Evolutionary conservation across 495 filamentous ascomycete genomes (phyloP).

Genomic region (Podospora pseudoanserina): DNA sequence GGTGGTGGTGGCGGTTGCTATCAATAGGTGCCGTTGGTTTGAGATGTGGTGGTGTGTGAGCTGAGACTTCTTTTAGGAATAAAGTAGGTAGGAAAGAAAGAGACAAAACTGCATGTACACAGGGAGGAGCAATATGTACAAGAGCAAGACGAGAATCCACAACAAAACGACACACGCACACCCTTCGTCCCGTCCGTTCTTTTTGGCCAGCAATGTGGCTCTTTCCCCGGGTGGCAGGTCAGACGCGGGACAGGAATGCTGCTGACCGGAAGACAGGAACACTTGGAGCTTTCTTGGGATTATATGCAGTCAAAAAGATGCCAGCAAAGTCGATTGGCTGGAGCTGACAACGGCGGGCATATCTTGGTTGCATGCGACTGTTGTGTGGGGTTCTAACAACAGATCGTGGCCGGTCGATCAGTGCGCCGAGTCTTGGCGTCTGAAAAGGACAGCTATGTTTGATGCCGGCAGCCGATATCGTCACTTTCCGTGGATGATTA

Average conservation of each 20-base stretch:
- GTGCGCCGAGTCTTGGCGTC: constrained; percentile 3
- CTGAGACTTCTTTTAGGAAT: neutral
- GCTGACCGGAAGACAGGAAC: neutral
- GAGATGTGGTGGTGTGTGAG: neutral
- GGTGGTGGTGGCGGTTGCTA: neutral
- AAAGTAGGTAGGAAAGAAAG: neutral
- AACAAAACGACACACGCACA: neutral
- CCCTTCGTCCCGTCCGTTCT: neutral
- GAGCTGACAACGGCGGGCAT: constrained; percentile 33
- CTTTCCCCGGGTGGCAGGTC: neutral
- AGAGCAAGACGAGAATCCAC: neutral
- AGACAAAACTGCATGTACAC: neutral
- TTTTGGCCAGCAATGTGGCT: constrained; percentile 5
- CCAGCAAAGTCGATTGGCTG: constrained; percentile 6
- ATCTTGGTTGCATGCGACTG: constrained; percentile 38
- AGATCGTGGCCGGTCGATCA: neutral
- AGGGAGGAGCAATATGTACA: neutral
- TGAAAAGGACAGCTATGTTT: constrained; percentile 18
- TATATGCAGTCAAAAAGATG: neutral
- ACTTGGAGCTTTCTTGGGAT: neutral
- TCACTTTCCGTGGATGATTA: neutral
- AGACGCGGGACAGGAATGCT: neutral
- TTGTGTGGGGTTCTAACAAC: constrained; percentile 40
- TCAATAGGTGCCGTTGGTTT: neutral
- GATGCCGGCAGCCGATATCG: neutral